Conservation (phyloP, 1,284 basidiomycete genomes). For the Sanghuangporus baumii region DNA sequence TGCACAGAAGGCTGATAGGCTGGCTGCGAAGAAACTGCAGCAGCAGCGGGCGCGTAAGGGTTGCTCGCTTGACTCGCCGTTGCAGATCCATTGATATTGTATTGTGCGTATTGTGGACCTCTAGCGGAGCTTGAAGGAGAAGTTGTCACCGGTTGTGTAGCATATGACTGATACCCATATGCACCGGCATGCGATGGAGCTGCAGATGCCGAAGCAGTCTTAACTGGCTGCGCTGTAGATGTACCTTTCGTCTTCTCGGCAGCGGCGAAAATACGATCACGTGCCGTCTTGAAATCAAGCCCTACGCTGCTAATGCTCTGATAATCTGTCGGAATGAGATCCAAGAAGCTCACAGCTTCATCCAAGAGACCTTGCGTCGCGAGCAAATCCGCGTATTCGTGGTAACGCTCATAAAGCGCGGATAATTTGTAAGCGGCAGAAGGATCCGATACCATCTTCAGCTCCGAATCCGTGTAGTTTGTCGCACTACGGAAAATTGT, state of each 20-base stretch:
- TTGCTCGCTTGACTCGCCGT: constrained; percentile 12
- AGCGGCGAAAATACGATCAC: constrained; percentile 55
- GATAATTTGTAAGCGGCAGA: constrained; percentile 72
- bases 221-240: neutral
- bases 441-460: constrained; percentile 31
- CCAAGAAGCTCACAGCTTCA: constrained; percentile 78
- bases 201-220: constrained; percentile 9
- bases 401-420: constrained; percentile 86
- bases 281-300: constrained; percentile 54
- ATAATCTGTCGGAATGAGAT: constrained; percentile 79
- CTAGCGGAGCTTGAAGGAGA: neutral
- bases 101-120: constrained; percentile 10
- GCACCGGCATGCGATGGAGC: neutral
- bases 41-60: constrained; percentile 17
- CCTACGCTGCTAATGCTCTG: constrained; percentile 48
- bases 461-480: constrained; percentile 80
- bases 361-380: constrained; percentile 86
- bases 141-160: constrained; percentile 3
- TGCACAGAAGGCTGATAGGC: constrained; percentile 25
- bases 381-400: constrained; percentile 92
- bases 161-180: constrained; percentile 15
- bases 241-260: constrained; percentile 27
- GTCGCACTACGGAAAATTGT: constrained; percentile 91
- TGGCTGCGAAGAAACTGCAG: constrained; percentile 16
- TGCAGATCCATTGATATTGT: constrained; percentile 12